Evolutionary conservation across 1,284 basidiomycete species (phyloP), one percentile per base, ranked within the genome.

Genomic region (Cutaneotrichosporon spelunceum): DNA sequence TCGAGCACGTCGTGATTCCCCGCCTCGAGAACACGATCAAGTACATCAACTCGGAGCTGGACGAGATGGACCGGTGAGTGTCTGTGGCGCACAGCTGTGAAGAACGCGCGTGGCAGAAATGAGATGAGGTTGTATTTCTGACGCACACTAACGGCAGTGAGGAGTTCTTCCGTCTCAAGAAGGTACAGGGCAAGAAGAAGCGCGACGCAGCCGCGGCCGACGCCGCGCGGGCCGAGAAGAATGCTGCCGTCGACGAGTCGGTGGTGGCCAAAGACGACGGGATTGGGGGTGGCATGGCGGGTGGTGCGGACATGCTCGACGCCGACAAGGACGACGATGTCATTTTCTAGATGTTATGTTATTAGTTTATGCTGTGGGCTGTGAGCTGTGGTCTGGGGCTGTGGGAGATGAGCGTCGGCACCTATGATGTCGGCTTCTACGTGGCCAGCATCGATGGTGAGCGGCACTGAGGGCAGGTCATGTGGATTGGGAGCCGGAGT

Each of bases 131-230:
- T 26, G 23, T 4, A 7, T 9, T 8, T 36, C 16, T 29, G 29
- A 16, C 23, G 48, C 11, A 19, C 27, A 19, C 47, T 45, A n/a
- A 48, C 60, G 53, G 21, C 62, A 74, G 75, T 69, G 93, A 97
- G 78, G 93, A 97, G 77, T 97, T 97, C 83, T 97, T 96, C 84
- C 85, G 93, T 70, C 80, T 95, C 69, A 95, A 96, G 81, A 97
- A 97, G 78, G 93, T 97, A 9, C 93, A 97, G 78, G 91, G 90
- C 42, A 97, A 96, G 85, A 96, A 96, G 86, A 96, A 96, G 81
- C 83, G 90, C 60, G 90, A 91, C 62, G 76, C 73, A 3, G 72
- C 67, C 33, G 69, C 66, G 49, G 71, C 71, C 4, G 67, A 73
- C 26, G 67, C 69, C 50, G 57, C 66, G 19, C 60, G 76, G 21